These are phyloP conservation scores for Backusella australiensis DNA, from an alignment of 192 early-diverging fungal species.

Conservation along the genomic window DNA sequence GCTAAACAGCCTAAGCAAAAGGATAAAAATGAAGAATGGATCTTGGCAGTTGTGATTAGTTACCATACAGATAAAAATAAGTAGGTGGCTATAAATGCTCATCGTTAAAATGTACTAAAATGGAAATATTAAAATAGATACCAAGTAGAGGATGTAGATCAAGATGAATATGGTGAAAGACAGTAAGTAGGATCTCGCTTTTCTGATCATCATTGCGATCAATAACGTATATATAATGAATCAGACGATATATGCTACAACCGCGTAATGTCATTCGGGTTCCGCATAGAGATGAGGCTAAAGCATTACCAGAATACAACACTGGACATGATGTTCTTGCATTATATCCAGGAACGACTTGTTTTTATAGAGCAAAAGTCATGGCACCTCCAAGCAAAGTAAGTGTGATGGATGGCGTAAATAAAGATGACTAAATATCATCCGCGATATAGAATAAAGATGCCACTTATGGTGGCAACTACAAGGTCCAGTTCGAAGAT, in stretches of 20 bases:
- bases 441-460: constrained; percentile 33
- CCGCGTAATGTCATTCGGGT: constrained; percentile 48
- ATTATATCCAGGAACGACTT: constrained; percentile 54
- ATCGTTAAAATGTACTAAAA: not conserved
- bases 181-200: constrained; percentile 30
- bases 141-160: constrained; percentile 55
- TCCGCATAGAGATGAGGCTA: constrained; percentile 38
- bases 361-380: constrained; percentile 55
- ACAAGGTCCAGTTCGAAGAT: constrained; percentile 42
- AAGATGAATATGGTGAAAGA: constrained; percentile 46
- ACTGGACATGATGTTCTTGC: constrained; percentile 46
- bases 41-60: constrained; percentile 44
- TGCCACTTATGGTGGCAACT: constrained; percentile 10
- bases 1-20: constrained; percentile 51
- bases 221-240: constrained; percentile 2
- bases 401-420: not conserved
- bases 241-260: constrained; percentile 46
- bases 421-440: not conserved
- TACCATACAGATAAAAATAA: constrained; percentile 49
- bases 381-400: constrained; percentile 49
- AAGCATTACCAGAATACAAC: constrained; percentile 36
- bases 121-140: constrained; percentile 38
- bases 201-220: not conserved
- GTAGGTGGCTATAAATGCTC: constrained; percentile 21
- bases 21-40: constrained; percentile 55